Evolutionary conservation across 2,329 filamentous ascomycete species (phyloP), one percentile per base, ranked within the genome.

Genomic region (Raffaelea ambrosiae): DNA sequence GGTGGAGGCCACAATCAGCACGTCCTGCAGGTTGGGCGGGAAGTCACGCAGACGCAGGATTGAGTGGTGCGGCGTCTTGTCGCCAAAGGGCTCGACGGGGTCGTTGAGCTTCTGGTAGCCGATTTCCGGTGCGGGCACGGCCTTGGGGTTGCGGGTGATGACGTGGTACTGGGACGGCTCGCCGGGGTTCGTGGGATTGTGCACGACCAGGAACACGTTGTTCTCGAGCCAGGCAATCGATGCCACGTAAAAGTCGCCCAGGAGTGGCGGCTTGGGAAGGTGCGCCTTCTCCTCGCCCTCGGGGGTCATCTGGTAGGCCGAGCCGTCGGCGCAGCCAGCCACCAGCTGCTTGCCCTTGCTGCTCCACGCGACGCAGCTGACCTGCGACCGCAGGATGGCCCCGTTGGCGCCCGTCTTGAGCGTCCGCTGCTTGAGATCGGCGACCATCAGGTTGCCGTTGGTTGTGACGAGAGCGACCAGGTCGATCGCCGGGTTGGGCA

Each of bases 341-440:
- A 95, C 83, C 40, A 98, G 72, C 62, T 97, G 91, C 63, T 95
- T 98, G 42, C 93, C 93, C 61, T 84, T 88, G 51, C 81, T 84
- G 63, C 93, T 98, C 93, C 94, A 98, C 48, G 86, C 84, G 5
- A 88, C 77, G 58, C 86, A 93, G 61, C 83, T 89, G 23, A 95
- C 90, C 43, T 85, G 83, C 23, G 77, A 72, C 58, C 83, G 87
- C 53, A 95, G 70, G 1, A 83, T 69, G 4, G 58, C 70, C 53
- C 86, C 87, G 54, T 79, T 80, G 19, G 72, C 58, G 1, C 78
- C 77, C 31, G 70, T 67, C 9, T 76, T 61, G 40, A 88, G 73
- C 38, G 68, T 72, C 43, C 76, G 74, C 35, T 83, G 76, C 58
- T 84, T 83, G 51, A 98, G 65, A 62, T 95, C 87, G 8, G 87